Evolutionary conservation across 352 stramenopile genomes (phyloP).

Genomic region (Albugo candida): DNA sequence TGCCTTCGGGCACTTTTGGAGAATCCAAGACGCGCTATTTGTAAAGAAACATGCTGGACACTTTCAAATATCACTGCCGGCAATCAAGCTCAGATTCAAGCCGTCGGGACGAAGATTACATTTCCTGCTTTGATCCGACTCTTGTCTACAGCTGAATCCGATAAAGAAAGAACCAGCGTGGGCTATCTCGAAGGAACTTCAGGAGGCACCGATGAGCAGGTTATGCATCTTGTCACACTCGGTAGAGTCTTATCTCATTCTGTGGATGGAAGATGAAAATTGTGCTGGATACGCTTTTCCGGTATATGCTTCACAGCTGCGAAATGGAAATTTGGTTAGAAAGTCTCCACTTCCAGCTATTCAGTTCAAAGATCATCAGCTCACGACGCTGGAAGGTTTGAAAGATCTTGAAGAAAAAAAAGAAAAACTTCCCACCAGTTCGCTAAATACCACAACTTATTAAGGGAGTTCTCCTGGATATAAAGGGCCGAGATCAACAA

Average conservation of each 20-base stretch:
- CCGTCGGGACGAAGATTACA: conserved; percentile 94
- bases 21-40: conserved; percentile 94
- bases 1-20: conserved; percentile 90
- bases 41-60: conserved; percentile 99
- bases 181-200: conserved; percentile 80
- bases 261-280: too few species aligned
- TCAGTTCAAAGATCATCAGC: conserved; percentile 7
- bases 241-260: too few species aligned
- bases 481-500: conserved; percentile 52
- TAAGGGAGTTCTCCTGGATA: conserved; percentile 16
- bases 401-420: conserved; percentile 12
- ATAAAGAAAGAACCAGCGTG: conserved; percentile 82
- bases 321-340: conserved; percentile 28
- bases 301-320: conserved; percentile 69
- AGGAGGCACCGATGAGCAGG: conserved; percentile 85
- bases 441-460: conserved; percentile 16
- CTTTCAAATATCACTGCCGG: conserved; percentile 99
- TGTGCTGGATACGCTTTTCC: conserved; percentile 67
- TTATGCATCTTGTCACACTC: conserved; percentile 92
- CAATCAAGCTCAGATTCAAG: conserved; percentile 98
- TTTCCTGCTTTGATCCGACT: conserved; percentile 94
- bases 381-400: conserved; percentile 17
- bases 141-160: conserved; percentile 92
- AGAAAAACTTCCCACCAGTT: neutral
- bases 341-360: conserved; percentile 1